These are phyloP conservation scores for Pistacia atlantica DNA, from an alignment of 345 rosid genomes.

Conservation along the genomic window DNA sequence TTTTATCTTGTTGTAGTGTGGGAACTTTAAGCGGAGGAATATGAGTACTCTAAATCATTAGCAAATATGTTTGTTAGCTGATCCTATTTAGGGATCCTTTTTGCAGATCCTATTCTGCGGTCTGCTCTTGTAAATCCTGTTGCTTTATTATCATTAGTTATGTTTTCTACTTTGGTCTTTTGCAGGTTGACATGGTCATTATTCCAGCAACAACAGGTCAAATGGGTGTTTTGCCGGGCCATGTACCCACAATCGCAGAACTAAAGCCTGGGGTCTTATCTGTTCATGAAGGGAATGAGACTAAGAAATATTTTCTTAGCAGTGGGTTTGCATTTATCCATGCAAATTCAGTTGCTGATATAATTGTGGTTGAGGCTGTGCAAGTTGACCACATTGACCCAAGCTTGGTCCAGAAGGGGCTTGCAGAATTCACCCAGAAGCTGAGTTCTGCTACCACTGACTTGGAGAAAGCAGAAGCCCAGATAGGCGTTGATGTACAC, in stretches of 20 bases:
- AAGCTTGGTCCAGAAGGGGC: constrained; percentile 77
- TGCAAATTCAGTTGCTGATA: constrained; percentile 79
- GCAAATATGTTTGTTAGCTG: background rate
- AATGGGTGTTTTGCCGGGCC: constrained; percentile 93
- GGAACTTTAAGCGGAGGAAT: background rate
- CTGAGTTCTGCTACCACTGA: constrained; percentile 74
- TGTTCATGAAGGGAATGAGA: constrained; percentile 81
- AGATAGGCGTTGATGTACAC: constrained; percentile 79
- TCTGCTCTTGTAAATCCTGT: background rate
- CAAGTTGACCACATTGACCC: constrained; percentile 71
- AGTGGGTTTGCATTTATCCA: constrained; percentile 87
- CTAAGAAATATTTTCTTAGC: constrained; percentile 78
- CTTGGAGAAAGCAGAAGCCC: constrained; percentile 88
- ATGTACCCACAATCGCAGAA: constrained; percentile 84
- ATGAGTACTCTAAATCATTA: background rate
- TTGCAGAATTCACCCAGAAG: constrained; percentile 77
- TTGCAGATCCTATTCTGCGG: background rate
- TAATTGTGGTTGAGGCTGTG: constrained; percentile 75
- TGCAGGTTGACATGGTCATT: constrained; percentile 94
- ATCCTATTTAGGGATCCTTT: background rate
- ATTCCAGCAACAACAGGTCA: constrained; percentile 91
- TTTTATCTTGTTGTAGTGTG: background rate
- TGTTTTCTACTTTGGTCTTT: constrained; percentile 18
- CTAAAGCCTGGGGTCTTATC: constrained; percentile 85
- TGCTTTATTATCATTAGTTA: constrained; percentile 6